These are phyloP conservation scores for Candida maesae DNA, from an alignment of 805 yeast genomes.

Conservation along the genomic window DNA sequence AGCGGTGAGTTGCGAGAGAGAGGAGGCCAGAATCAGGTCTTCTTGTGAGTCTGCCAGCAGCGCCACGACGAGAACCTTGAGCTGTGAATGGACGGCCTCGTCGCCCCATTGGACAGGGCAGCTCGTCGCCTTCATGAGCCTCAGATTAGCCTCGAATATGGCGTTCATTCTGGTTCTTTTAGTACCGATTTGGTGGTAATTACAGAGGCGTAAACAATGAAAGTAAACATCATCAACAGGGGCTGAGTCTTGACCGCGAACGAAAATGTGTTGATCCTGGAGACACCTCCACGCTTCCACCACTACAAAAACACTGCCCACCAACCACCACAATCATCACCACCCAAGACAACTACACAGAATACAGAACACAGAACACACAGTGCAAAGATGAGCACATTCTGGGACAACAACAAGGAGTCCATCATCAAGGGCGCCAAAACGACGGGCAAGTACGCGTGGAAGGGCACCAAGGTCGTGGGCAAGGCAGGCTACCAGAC, in stretches of 20 bases:
- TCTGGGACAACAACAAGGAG: conserved; percentile 42
- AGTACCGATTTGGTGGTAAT: too few relatives aligned
- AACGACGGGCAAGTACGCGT: conserved; percentile 33
- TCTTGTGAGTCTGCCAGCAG: conserved; percentile 22
- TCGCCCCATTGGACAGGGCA: conserved; percentile 9
- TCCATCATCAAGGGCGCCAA: conserved; percentile 35
- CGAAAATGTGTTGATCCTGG: neutral
- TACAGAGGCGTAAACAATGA: too few relatives aligned
- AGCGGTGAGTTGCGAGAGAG: conserved; percentile 15
- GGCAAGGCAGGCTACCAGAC: conserved; percentile 40
- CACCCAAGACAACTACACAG: neutral
- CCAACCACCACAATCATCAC: too few relatives aligned
- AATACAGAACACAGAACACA: neutral
- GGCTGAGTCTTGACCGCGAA: neutral
- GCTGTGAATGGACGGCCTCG: conserved; percentile 8
- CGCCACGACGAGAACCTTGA: conserved; percentile 22
- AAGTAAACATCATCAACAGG: too few relatives aligned
- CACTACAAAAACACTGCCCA: too few relatives aligned
- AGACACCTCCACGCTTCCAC: neutral
- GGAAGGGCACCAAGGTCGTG: conserved; percentile 37
- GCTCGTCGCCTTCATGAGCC: conserved; percentile 16
- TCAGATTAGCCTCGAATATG: conserved; percentile 17
- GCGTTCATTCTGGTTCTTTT: conserved; percentile 11
- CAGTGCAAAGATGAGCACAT: conserved; percentile 19
- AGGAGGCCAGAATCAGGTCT: conserved; percentile 20